Evolutionary conservation across 2,329 filamentous ascomycete species (phyloP), one percentile per base, ranked within the genome.

Genomic region (Fusarium proliferatum): DNA sequence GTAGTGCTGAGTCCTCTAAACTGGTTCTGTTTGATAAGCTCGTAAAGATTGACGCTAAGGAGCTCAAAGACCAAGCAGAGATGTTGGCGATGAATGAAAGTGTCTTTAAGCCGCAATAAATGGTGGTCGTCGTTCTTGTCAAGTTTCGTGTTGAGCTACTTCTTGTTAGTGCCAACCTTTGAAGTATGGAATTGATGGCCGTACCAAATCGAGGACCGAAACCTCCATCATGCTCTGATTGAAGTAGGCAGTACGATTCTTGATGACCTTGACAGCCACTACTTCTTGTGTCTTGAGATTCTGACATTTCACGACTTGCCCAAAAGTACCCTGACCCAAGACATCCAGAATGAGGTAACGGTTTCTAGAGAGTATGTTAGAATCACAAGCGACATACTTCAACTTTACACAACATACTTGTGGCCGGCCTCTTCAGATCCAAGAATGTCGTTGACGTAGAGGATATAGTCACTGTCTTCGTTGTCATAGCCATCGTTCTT

Each of bases 141-240:
- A 80, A 98, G 95, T 81, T 98, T 97, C 74, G 95, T 97, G 82
- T 99, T 99, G 79, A 99, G 89, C 94, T 96, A 77, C 5, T 53
- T 17, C 19, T 28, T 41, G 73, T 83, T 74, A 82, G 81, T 67
- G 34, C 30, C 41, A 41, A n/a, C 23, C 30, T 19, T 19, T 28
- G 12, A 15, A 38, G 28, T 26, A 15, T 42, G 26, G 34, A 26
- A n/a, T 23, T 39, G 21, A 36, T 19, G 23, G 34, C 33, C 26
- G 65, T 87, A 97, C 94, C 87, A 99, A 81, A 83, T 99, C 96
- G 65, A 99, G 87, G 30, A 99, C 96, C 4, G 96, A 99, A 38
- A 99, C 96, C 81, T 99, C 96, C 96, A 99, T 99, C 96, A 99
- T 99, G 83, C 96, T 98, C 83, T 99, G 96, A 81, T 99, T 99